Evolutionary conservation across 495 filamentous ascomycete species (phyloP).

Genomic region (Bacidia gigantensis): DNA sequence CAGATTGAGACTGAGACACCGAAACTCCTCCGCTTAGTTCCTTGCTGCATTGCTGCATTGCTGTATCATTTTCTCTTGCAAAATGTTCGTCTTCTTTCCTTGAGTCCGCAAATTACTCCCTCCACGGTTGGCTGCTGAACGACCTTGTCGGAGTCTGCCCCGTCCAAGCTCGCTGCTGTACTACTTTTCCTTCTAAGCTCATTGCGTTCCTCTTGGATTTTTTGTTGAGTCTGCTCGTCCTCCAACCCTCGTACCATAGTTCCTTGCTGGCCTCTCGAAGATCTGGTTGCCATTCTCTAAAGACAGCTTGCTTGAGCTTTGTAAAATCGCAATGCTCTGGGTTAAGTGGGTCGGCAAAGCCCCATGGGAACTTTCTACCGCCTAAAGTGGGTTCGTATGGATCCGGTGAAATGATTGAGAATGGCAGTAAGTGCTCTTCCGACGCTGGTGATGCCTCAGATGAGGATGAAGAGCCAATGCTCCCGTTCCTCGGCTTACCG

Average conservation of each 20-base stretch:
- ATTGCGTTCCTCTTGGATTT: constrained; percentile 18
- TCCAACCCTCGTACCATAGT: constrained; percentile 94
- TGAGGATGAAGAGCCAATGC: constrained; percentile 28
- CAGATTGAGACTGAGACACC: background rate
- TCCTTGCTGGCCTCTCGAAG: constrained; percentile 84
- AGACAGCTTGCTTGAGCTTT: constrained; percentile 80
- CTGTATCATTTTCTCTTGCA: background rate
- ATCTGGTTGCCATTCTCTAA: constrained; percentile 83
- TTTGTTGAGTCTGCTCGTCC: constrained; percentile 54
- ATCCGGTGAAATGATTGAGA: constrained; percentile 91
- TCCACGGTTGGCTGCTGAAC: background rate
- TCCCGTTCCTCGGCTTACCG: constrained; percentile 24
- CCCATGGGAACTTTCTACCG: constrained; percentile 88
- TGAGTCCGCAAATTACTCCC: background rate
- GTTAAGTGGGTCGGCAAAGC: constrained; percentile 86
- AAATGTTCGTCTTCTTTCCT: background rate
- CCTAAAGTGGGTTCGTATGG: constrained; percentile 65
- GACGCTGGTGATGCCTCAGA: constrained; percentile 2
- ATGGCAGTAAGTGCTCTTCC: constrained; percentile 43
- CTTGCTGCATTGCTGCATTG: background rate
- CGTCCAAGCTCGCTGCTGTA: background rate
- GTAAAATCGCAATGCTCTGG: constrained; percentile 86
- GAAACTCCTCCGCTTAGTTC: background rate
- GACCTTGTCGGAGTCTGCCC: background rate
- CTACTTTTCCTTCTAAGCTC: constrained; percentile 1